These are phyloP conservation scores for Candida sanyaensis DNA, from an alignment of 1,139 yeast species.

Conservation along the genomic window DNA sequence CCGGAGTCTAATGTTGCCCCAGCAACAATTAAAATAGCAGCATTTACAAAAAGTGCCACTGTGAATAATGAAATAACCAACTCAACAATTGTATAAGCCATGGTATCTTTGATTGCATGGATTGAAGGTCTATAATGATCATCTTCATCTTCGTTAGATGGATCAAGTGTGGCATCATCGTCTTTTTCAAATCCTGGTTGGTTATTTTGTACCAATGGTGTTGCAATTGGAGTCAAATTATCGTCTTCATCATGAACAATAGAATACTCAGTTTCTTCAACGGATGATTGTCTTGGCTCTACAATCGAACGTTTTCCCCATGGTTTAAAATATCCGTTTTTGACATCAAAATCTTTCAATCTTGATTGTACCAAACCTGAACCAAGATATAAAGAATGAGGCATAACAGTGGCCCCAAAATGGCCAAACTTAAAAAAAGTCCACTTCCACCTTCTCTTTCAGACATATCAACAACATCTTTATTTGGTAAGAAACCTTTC, in stretches of 20 bases:
- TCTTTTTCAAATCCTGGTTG: constrained; percentile 21
- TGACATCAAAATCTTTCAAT: constrained; percentile 74
- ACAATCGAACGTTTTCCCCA: constrained; percentile 7
- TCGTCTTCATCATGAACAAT: constrained; percentile 9
- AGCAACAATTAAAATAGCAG: constrained; percentile 75
- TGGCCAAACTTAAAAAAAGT: constrained; percentile 82
- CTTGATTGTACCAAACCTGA: constrained; percentile 93
- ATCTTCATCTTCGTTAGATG: constrained; percentile 21
- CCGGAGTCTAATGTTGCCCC: constrained; percentile 59
- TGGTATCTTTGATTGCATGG: constrained; percentile 65
- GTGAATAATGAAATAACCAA: constrained; percentile 67
- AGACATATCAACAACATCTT: constrained; percentile 56
- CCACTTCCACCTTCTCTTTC: constrained; percentile 70
- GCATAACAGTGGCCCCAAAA: constrained; percentile 99
- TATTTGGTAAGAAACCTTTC: constrained; percentile 79
- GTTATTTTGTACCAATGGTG: constrained; percentile 11
- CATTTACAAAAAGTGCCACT: constrained; percentile 76
- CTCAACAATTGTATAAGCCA: constrained; percentile 68
- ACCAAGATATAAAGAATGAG: constrained; percentile 89
- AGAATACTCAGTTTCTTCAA: neutral
- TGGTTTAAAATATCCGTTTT: constrained; percentile 54
- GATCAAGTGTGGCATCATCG: constrained; percentile 26
- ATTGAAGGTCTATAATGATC: constrained; percentile 61
- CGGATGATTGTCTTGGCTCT: neutral
- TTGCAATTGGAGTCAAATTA: constrained; percentile 12